phyloP scores from a whole-genome alignment of 345 rosid genomes.

The Syzygium aromaticum region DNA sequence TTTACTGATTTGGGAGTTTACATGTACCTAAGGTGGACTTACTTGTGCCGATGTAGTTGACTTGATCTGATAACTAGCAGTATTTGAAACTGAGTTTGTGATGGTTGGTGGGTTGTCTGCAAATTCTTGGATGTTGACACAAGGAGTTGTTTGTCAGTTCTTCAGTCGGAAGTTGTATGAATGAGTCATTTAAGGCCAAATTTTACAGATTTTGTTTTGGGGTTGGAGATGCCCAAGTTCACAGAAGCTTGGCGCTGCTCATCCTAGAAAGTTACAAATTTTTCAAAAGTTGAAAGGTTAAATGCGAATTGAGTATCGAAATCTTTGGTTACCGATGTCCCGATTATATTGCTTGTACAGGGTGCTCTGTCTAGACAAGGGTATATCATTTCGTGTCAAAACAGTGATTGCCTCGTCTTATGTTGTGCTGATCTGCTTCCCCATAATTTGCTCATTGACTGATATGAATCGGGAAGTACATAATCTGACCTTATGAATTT shows the following conservation, averaged over 20 bases:
- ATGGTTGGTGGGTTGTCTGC: neutral
- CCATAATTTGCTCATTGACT: neutral
- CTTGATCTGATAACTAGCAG: too few relatives aligned
- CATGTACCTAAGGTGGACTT: neutral
- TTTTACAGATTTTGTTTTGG: neutral
- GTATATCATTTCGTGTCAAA: neutral
- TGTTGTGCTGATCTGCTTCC: neutral
- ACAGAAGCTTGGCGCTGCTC: neutral
- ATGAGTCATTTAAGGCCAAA: neutral
- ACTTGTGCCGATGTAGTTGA: neutral
- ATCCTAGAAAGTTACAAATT: neutral
- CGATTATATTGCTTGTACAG: neutral
- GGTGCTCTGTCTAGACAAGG: neutral
- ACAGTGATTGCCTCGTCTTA: neutral
- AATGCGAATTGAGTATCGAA: neutral
- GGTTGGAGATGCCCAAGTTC: neutral
- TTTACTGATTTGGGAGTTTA: neutral
- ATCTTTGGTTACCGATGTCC: neutral
- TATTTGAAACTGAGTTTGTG: neutral
- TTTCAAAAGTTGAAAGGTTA: neutral
- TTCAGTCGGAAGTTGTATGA: neutral
- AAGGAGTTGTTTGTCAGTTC: neutral
- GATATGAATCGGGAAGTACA: neutral
- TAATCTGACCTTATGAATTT: neutral
- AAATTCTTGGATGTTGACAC: neutral